Evolutionary conservation across 2,329 filamentous ascomycete genomes (phyloP).

Genomic region (Pyricularia pennisetigena): DNA sequence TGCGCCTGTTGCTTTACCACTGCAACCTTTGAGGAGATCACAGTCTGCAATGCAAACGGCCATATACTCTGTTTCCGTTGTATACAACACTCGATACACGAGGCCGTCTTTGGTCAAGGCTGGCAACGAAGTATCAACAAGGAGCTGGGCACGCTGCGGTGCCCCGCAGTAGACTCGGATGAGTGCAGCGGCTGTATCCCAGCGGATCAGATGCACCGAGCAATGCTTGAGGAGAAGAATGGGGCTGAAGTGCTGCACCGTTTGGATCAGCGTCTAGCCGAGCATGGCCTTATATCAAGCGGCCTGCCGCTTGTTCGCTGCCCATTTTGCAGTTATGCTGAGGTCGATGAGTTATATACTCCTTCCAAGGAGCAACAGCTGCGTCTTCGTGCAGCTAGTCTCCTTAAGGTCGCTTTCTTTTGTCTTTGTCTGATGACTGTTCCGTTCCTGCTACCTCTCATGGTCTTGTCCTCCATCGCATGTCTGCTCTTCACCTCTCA

Average conservation of each 20-base stretch:
- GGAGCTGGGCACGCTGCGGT: conserved; percentile 64
- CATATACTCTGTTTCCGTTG: conserved; percentile 77
- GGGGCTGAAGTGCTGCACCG: conserved; percentile 63
- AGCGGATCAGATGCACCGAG: conserved; percentile 57
- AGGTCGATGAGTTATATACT: conserved; percentile 69
- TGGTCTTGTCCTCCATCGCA: conserved; percentile 35
- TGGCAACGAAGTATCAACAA: conserved; percentile 75
- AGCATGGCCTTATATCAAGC: conserved; percentile 64
- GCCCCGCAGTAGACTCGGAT: conserved; percentile 63
- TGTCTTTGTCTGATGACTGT: conserved; percentile 42
- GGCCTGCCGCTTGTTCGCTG: conserved; percentile 71
- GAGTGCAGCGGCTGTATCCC: conserved; percentile 71
- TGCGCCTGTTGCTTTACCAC: conserved; percentile 72
- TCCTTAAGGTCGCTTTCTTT: conserved; percentile 39
- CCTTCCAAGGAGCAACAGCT: conserved; percentile 44
- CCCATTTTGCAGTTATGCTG: conserved; percentile 86
- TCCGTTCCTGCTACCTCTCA: conserved; percentile 43
- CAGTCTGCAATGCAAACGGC: conserved; percentile 49
- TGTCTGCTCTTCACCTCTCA: conserved; percentile 33
- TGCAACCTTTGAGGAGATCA: conserved; percentile 62
- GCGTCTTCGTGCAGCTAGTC: conserved; percentile 42
- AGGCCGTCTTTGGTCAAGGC: conserved; percentile 87
- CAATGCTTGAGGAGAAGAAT: conserved; percentile 58
- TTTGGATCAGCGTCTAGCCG: conserved; percentile 70
- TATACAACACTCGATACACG: conserved; percentile 69